phyloP scores from a whole-genome alignment of 169 alveolate species.

The Cyclospora cayetanensis region DNA sequence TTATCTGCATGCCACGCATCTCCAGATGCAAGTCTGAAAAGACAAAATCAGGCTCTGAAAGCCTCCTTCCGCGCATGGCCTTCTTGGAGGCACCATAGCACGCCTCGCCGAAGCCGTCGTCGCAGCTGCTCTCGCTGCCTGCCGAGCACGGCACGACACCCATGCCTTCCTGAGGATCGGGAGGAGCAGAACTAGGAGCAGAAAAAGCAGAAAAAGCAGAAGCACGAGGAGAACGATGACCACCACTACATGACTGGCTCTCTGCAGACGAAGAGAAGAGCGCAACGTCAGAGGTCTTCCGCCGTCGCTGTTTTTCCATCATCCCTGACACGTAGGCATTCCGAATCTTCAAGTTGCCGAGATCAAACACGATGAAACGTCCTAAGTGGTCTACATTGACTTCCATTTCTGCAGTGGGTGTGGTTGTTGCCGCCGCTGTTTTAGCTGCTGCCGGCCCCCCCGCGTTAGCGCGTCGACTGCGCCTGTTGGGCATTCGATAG shows the following conservation, averaged over 20 bases:
- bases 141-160: neutral
- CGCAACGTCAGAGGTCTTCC: neutral
- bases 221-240: neutral
- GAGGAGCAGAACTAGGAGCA: constrained; percentile 19
- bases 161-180: neutral
- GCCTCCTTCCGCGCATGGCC: neutral
- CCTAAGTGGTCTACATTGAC: constrained; percentile 78
- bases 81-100: neutral
- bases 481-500: constrained; percentile 3
- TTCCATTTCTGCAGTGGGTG: neutral
- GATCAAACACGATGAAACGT: constrained; percentile 76
- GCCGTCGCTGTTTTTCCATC: neutral
- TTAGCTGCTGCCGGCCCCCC: neutral
- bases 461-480: neutral
- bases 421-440: neutral
- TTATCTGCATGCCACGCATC: constrained; percentile 60
- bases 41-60: neutral
- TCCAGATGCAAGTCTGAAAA: constrained; percentile 50
- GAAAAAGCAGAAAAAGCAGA: neutral
- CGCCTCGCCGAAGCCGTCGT: neutral
- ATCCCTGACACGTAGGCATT: constrained; percentile 74
- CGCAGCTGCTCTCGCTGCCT: neutral
- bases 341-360: constrained; percentile 78
- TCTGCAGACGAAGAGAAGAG: too few relatives aligned
- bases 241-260: constrained; percentile 28